Evolutionary conservation across 805 yeast species (phyloP), one percentile per base, ranked within the genome.

Genomic region (Lipomyces sp.): DNA sequence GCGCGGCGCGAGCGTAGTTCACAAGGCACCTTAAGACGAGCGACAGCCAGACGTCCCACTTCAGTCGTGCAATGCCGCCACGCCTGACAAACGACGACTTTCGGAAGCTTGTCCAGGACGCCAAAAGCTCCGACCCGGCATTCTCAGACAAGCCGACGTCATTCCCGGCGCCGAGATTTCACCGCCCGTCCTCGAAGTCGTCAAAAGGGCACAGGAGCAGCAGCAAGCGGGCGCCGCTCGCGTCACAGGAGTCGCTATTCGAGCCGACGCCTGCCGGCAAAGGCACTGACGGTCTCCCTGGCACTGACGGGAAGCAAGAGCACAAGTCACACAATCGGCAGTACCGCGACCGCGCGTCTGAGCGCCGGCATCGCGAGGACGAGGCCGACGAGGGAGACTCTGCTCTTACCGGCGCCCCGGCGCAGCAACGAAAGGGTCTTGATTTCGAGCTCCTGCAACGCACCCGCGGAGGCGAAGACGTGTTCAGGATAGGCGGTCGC

Each of bases 261-360:
- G 37, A 32, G 16, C n/a, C 23, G n/a, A n/a, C n/a, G n/a, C n/a
- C n/a, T n/a, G n/a, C n/a, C n/a, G n/a, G n/a, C n/a, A n/a, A n/a
- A n/a, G n/a, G n/a, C n/a, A n/a, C n/a, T n/a, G n/a, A n/a, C n/a
- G n/a, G n/a, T n/a, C n/a, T n/a, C n/a, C n/a, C 39, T 2, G 21
- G 13, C 34, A 40, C 42, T 7, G 28, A 26, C 19, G 13, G 19
- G 2, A 29, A 39, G n/a, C 43, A 24, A 7, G 40, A 33, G 19
- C 44, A 36, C 23, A 28, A 7, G 10, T 6, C 29, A 10, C 10
- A 26, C 29, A 26, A 26, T 7, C 6, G 10, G 6, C 29, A 23
- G 23, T 53, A 53, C 38, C 48, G 58, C 2, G 58, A 53, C 19
- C 51, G 58, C 18, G 56, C 58, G 10, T 37, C 46, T 11, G 58